Base-by-base conservation (phyloP, 2,329 filamentous ascomycete species). In the Dactylellina haptotyla region DNA sequence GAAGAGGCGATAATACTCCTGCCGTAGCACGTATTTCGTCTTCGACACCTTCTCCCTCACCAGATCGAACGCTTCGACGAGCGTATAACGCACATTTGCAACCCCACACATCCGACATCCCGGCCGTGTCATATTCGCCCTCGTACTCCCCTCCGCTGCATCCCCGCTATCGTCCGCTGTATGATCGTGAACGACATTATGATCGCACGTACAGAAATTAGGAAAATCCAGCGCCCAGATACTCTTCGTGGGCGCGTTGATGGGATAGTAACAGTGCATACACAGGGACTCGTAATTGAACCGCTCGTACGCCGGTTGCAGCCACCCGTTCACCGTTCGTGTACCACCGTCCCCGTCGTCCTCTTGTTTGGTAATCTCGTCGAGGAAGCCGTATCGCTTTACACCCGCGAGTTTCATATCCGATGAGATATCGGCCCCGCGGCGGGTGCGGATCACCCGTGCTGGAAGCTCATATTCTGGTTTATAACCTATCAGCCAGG, bases 21-120 rank as follows among this genome's bases (percentile, higher is more conserved):
- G 57, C 18, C 66, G 12, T 3, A 62, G 28, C 9, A 34, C 28
- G 23, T 16, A 53, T 14, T 45, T 20, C 18, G 20, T 57, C 6
- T 45, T 43, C 16, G 32, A 12, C 12, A 48, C 20, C n/a, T 53
- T 58, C 14, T 51, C 67, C 10, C 67, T 39, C 18, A 72, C 20
- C 10, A 64, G 23, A 23, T 72, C 67, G 53, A 72, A 72, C 8
- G 48, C 67, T 54, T 72, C 58, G 14, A 72, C 32, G 2, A 65
- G 9, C 6, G 67, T 72, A 10, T 63, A 72, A 9, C 61, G 58
- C 16, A 72, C 67, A 25, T 43, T 72, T 0, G 46, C 23, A n/a
- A 41, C 41, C 1, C 67, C 67, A 20, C 67, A 72, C 18, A 53
- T 46, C 32, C 43, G 46, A 39, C 67, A 72, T 6, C 67, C 67